Base-by-base conservation (phyloP, 208 protist species). In the Wallacemonas sp. region DNA sequence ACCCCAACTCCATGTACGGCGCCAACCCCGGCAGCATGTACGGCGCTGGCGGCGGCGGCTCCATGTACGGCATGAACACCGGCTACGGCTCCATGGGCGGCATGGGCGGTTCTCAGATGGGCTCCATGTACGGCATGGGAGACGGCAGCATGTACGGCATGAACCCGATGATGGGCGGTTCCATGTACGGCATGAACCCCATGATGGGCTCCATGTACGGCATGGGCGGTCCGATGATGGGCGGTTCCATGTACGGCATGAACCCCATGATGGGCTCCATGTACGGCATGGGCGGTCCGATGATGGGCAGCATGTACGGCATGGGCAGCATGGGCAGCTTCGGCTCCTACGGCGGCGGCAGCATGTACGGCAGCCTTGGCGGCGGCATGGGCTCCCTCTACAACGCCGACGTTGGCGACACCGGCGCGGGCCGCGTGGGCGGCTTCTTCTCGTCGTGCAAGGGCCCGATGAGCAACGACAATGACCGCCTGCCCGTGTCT, bases 31-130 rank as follows among this genome's bases (percentile, higher is more conserved):
- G 50, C 33, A 62, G 65, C 38, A 74, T 77, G 71, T 71, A 62
- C 26, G 72, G 72, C 44, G 65, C 45, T 28, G 70, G 72, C 33
- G 39, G 44, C 45, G 76, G 77, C 36, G 62, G 72, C 28, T 74
- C 68, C 62, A 81, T 83, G 71, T 82, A 77, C 52, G 71, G 76
- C 48, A 65, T 31, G 33, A 61, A 67, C 26, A 52, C 54, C 20
- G 42, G 63, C 41, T 68, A 70, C 50, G 63, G 63, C 16, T 61
- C 61, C 10, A 72, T 78, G 73, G 64, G 65, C 8, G 67, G 59
- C 39, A 67, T 57, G 61, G 48, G 54, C n/a, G 72, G 72, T 42
- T 20, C 49, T 10, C 70, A 71, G 70, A 49, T 31, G 29, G 72
- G 54, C 52, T 61, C 61, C 57, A 70, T 76, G 75, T 71, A 71